Conservation (phyloP, 768 basidiomycete species). For the Leccinum imitatum region DNA sequence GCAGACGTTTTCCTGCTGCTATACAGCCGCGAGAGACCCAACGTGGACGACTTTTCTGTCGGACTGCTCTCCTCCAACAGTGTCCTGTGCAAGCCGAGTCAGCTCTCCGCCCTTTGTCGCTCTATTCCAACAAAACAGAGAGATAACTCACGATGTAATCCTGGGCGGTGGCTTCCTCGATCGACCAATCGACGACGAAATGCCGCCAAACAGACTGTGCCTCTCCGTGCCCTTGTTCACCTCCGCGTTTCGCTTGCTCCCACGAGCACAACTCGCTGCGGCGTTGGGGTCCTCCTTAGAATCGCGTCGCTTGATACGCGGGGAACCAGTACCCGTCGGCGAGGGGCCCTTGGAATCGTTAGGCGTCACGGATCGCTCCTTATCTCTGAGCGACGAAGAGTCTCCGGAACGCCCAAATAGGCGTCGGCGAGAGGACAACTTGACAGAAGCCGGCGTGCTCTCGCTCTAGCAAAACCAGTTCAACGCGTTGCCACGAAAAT, state of each 20-base stretch:
- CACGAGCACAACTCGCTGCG: constrained; percentile 39
- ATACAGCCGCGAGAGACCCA: constrained; percentile 51
- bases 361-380: constrained; percentile 33
- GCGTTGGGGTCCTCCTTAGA: constrained; percentile 26
- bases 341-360: constrained; percentile 29
- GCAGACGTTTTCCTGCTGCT: constrained; percentile 43
- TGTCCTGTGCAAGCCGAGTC: constrained; percentile 23
- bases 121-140: background rate
- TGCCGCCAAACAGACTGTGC: constrained; percentile 80
- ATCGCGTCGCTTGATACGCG: constrained; percentile 20
- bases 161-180: constrained; percentile 80
- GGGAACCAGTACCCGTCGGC: constrained; percentile 22
- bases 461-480: constrained; percentile 45
- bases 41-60: constrained; percentile 45
- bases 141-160: constrained; percentile 56
- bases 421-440: constrained; percentile 42
- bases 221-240: constrained; percentile 49
- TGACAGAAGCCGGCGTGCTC: constrained; percentile 36
- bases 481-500: background rate
- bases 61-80: constrained; percentile 35
- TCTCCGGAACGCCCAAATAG: constrained; percentile 64
- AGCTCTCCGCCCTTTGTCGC: background rate
- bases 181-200: constrained; percentile 61
- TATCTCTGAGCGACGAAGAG: constrained; percentile 31
- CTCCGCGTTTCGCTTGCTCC: constrained; percentile 51